phyloP scores from a whole-genome alignment of 352 stramenopile genomes.

The Phytophthora capsici region DNA sequence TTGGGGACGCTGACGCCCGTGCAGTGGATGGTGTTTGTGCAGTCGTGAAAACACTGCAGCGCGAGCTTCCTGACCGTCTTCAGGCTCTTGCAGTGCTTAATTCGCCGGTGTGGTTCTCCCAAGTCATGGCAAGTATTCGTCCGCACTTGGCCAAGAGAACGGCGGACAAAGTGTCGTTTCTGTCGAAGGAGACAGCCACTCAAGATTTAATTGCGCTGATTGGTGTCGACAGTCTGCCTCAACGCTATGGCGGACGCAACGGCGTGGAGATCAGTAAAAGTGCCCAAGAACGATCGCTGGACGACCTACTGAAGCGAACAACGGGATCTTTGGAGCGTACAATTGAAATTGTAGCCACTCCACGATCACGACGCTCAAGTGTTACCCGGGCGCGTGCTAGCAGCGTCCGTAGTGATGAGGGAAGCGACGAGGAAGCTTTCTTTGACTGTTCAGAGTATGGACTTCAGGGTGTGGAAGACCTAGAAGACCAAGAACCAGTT shows the following conservation, averaged over 20 bases:
- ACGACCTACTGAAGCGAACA: conserved; percentile 72
- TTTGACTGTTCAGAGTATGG: conserved; percentile 85
- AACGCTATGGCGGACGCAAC: conserved; percentile 76
- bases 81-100: conserved; percentile 71
- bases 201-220: conserved; percentile 66
- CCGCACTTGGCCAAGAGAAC: conserved; percentile 66
- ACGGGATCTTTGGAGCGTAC: conserved; percentile 75
- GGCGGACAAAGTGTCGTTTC: conserved; percentile 71
- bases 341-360: conserved; percentile 71
- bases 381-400: conserved; percentile 37
- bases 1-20: conserved; percentile 71
- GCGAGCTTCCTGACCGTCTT: conserved; percentile 69
- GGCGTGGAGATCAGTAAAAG: conserved; percentile 81
- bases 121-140: conserved; percentile 71
- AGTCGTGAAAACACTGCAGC: conserved; percentile 66
- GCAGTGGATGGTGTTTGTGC: conserved; percentile 64
- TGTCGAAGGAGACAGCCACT: conserved; percentile 45
- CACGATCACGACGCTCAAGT: conserved; percentile 27
- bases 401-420: conserved; percentile 54
- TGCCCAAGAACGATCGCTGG: conserved; percentile 70
- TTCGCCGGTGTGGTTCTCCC: conserved; percentile 80
- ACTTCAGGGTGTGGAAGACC: conserved; percentile 65
- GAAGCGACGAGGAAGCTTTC: conserved; percentile 83
- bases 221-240: conserved; percentile 73
- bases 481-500: conserved; percentile 61